phyloP scores from a whole-genome alignment of 805 yeast species.

The Metschnikowia bowlesiae region DNA sequence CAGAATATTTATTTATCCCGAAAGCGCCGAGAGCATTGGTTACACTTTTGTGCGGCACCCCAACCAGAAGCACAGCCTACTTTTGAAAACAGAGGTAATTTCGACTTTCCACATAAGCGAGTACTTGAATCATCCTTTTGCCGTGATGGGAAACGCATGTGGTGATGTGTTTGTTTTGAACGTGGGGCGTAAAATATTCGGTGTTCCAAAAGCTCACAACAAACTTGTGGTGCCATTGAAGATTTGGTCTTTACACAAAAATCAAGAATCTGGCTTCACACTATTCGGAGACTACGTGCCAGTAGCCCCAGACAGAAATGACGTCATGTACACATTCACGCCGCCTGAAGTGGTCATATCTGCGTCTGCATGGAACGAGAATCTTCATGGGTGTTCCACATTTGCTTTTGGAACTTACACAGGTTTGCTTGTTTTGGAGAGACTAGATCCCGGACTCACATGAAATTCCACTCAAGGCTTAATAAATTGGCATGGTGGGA shows the following conservation, averaged over 20 bases:
- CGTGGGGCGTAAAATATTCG: slow-evolving; percentile 34
- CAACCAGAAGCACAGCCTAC: slow-evolving; percentile 29
- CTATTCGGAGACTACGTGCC: slow-evolving; percentile 27
- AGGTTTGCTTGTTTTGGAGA: slow-evolving; percentile 48
- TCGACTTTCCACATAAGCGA: slow-evolving; percentile 28
- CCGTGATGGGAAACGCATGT: slow-evolving; percentile 28
- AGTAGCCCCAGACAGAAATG: slow-evolving; percentile 26
- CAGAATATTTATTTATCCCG: slow-evolving; percentile 24
- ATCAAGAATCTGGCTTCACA: slow-evolving; percentile 10
- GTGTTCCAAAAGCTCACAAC: slow-evolving; percentile 32
- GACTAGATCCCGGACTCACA: slow-evolving; percentile 24
- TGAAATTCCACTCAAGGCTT: neutral
- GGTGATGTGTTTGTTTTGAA: slow-evolving; percentile 37
- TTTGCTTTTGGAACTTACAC: slow-evolving; percentile 50
- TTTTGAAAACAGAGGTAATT: slow-evolving; percentile 29
- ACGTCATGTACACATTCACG: slow-evolving; percentile 29
- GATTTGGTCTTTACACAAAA: slow-evolving; percentile 27
- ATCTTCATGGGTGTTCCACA: slow-evolving; percentile 36
- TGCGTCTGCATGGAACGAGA: slow-evolving; percentile 56
- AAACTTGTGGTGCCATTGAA: slow-evolving; percentile 39
- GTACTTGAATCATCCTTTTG: slow-evolving; percentile 35
- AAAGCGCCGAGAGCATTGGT: slow-evolving; percentile 26
- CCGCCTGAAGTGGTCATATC: slow-evolving; percentile 51
- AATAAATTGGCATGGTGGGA: slow-evolving; percentile 19
- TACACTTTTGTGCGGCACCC: slow-evolving; percentile 30